Base-by-base conservation (phyloP, 2,329 filamentous ascomycete species). In the Venturia aucupariae region DNA sequence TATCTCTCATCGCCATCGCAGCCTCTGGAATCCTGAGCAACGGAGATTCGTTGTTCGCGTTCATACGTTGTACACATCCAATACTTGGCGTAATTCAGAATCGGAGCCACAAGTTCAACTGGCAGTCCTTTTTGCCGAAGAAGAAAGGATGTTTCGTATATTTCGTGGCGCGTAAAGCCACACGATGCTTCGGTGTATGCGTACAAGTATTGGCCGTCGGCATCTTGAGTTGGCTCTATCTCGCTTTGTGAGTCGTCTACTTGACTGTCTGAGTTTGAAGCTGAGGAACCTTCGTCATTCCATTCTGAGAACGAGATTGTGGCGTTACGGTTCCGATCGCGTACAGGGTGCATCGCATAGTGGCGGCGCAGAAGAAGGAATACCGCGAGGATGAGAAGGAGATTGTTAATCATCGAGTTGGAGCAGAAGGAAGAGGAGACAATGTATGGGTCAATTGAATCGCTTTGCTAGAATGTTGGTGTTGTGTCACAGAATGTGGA, bases 111-210 rank as follows among this genome's bases (percentile, higher is more conserved):
- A 19, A 63, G 62, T 32, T 63, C 62, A 11, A 39, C 13, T 8
- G 62, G 62, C 7, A 63, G 22, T 24, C 46, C 22, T n/a, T 57
- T 63, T 19, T 63, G 62, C 2, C 51, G 62, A 5, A 63, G 51
- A 1, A 63, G 32, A 24, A 63, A 63, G 4, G 48, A 46, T 27
- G 51, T 57, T 35, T 63, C 42, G 41, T 57, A 63, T 27, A 63
- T 27, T 30, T 63, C 46, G 35, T 30, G 62, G 1, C 51, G 46
- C 2, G 62, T 60, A 6, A 60, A 60, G 30, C 51, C 27, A 7
- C 15, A 17, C 7, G 51, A 35, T 15, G 27, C 13, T 4, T 57
- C 51, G 4, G 30, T 35, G 19, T 10, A 35, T 30, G 30, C 2
- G 30, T 35, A n/a, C 15, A n/a, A 19, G 27, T 32, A 35, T 10